phyloP scores from a whole-genome alignment of 2,329 filamentous ascomycete genomes.

The Rutstroemia sp. region DNA sequence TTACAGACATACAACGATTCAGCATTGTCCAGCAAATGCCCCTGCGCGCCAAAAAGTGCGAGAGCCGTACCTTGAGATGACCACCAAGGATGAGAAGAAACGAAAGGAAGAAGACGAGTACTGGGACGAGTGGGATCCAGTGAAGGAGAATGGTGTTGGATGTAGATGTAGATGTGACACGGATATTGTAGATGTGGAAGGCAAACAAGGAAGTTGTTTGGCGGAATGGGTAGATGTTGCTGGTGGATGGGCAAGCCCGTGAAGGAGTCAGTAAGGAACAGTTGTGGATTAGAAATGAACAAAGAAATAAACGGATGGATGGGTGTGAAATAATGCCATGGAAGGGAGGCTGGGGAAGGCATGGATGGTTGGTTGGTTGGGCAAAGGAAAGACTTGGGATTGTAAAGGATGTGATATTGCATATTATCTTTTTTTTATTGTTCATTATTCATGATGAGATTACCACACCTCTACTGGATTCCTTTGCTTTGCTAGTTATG shows the following conservation, averaged over 20 bases:
- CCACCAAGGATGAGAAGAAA: conserved; percentile 73
- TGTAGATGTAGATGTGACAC: conserved; percentile 96
- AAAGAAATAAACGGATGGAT: neutral
- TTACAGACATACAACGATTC: conserved; percentile 96
- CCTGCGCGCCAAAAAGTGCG: conserved; percentile 78
- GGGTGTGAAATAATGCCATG: neutral
- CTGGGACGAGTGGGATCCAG: conserved; percentile 81
- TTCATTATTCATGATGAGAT: conserved; percentile 8
- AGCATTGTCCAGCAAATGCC: conserved; percentile 95
- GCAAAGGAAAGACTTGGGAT: neutral
- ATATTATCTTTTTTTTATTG: conserved; percentile 10
- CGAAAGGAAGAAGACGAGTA: conserved; percentile 91
- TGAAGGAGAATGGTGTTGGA: conserved; percentile 92
- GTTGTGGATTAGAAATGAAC: neutral
- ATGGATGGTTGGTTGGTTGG: neutral
- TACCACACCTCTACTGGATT: no score
- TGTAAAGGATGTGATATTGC: conserved; percentile 11
- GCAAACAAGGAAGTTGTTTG: conserved; percentile 91
- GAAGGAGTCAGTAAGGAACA: conserved; percentile 10
- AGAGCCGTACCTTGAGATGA: conserved; percentile 73
- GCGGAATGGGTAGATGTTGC: conserved; percentile 96
- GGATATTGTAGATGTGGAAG: conserved; percentile 95
- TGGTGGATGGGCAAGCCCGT: conserved; percentile 69
- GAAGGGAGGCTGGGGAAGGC: neutral
- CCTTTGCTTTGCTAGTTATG: no score